Conservation (phyloP, 495 filamentous ascomycete species). For the Trichoderma orchidacearum region DNA sequence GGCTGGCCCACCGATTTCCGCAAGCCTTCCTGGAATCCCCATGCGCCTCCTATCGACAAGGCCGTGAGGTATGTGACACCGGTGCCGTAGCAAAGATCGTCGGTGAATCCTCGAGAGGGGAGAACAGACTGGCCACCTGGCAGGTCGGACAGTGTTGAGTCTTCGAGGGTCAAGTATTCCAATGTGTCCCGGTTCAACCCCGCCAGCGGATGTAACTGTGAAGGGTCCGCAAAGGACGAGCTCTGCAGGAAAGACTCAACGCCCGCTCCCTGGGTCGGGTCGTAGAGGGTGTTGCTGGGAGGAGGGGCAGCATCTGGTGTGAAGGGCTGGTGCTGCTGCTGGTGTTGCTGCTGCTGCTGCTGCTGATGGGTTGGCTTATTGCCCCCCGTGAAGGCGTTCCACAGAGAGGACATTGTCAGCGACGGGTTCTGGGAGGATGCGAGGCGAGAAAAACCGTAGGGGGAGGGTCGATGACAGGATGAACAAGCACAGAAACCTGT, state of each 20-base stretch:
- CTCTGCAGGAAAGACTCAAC: constrained; percentile 67
- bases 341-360: constrained; percentile 23
- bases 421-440: constrained; percentile 1
- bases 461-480: constrained; percentile 7
- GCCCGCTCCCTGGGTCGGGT: constrained; percentile 58
- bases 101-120: constrained; percentile 90
- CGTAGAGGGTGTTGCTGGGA: constrained; percentile 31
- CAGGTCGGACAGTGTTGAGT: constrained; percentile 76
- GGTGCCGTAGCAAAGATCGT: constrained; percentile 95
- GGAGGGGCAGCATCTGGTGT: constrained; percentile 12
- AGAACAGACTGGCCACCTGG: constrained; percentile 75
- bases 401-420: constrained; percentile 50
- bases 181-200: constrained; percentile 84
- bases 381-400: constrained; percentile 77
- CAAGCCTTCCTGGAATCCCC: constrained; percentile 83
- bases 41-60: constrained; percentile 74
- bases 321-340: constrained; percentile 25
- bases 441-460: constrained; percentile 7
- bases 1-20: constrained; percentile 58
- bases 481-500: constrained; percentile 3
- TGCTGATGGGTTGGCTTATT: constrained; percentile 38
- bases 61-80: constrained; percentile 84
- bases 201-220: constrained; percentile 82
- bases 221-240: constrained; percentile 64
- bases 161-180: constrained; percentile 89